Conservation (phyloP, 768 basidiomycete species). For the Hygrophorus russula region DNA sequence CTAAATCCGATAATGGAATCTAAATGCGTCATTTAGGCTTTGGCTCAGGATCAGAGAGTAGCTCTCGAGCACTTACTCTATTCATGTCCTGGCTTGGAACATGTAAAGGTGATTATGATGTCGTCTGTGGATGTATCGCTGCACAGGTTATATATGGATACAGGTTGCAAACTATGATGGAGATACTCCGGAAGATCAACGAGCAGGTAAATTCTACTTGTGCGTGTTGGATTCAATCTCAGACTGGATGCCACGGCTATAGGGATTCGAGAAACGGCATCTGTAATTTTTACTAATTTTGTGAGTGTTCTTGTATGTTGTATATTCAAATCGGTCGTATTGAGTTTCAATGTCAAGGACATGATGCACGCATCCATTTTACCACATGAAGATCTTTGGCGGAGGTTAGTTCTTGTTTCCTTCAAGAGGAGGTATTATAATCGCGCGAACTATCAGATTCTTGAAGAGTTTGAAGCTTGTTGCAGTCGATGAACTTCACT, state of each 20-base stretch:
- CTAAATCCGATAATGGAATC: not conserved
- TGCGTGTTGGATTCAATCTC: not conserved
- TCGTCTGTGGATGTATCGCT: not conserved
- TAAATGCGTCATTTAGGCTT: slow-evolving; percentile 36
- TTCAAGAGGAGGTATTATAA: not conserved
- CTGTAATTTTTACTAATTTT: slow-evolving; percentile 85
- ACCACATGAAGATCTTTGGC: slow-evolving; percentile 78
- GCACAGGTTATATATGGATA: not conserved
- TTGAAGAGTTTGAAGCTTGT: slow-evolving; percentile 67
- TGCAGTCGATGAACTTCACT: slow-evolving; percentile 81
- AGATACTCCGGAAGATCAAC: slow-evolving; percentile 65
- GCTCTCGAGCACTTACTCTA: slow-evolving; percentile 59
- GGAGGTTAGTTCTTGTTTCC: slow-evolving; percentile 33
- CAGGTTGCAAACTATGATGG: slow-evolving; percentile 80
- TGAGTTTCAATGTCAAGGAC: slow-evolving; percentile 35
- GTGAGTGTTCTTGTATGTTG: slow-evolving; percentile 25
- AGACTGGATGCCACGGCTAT: not conserved
- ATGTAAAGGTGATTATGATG: slow-evolving; percentile 33
- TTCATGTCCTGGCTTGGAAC: slow-evolving; percentile 49
- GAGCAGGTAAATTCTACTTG: slow-evolving; percentile 33
- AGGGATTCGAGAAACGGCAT: slow-evolving; percentile 65
- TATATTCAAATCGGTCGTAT: slow-evolving; percentile 3
- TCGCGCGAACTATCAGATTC: slow-evolving; percentile 35
- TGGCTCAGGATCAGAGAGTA: slow-evolving; percentile 79
- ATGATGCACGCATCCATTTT: slow-evolving; percentile 79